phyloP scores from a whole-genome alignment of 2,329 filamentous ascomycete species.

The Sarocladium strictum region DNA sequence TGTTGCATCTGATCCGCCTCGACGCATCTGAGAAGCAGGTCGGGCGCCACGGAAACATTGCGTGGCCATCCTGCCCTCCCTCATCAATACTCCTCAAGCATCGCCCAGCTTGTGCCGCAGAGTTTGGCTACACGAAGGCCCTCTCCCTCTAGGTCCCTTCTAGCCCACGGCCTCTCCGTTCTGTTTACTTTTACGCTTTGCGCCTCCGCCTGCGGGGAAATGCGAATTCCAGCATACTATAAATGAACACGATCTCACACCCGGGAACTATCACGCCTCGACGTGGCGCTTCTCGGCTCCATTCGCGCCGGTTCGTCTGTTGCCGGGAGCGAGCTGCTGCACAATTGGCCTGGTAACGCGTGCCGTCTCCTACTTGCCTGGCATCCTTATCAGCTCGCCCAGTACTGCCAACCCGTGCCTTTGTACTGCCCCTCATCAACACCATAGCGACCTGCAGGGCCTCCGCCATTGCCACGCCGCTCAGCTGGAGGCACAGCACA shows the following conservation, averaged over 20 bases:
- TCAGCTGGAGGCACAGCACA: neutral
- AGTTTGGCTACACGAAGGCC: neutral
- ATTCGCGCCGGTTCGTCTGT: neutral
- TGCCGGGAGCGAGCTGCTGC: neutral
- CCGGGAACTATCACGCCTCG: neutral
- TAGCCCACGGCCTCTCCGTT: neutral
- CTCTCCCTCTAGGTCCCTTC: neutral
- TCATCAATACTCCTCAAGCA: neutral
- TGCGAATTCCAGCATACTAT: neutral
- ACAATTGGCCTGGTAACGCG: neutral
- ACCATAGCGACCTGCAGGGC: neutral
- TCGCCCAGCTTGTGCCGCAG: neutral
- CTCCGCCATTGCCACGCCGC: slow-evolving; percentile 8
- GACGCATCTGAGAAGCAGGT: neutral
- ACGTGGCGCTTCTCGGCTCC: neutral
- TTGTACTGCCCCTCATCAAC: slow-evolving; percentile 4
- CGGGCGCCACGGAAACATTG: slow-evolving; percentile 4
- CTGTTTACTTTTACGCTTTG: neutral
- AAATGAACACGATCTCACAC: neutral
- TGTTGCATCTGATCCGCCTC: slow-evolving; percentile 7
- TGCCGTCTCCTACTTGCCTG: neutral
- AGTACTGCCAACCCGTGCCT: neutral
- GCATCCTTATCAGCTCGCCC: neutral
- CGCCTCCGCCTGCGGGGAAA: neutral
- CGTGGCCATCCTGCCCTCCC: neutral